Base-by-base conservation (phyloP, 108 stramenopile species). In the Poteriospumella lacustris region DNA sequence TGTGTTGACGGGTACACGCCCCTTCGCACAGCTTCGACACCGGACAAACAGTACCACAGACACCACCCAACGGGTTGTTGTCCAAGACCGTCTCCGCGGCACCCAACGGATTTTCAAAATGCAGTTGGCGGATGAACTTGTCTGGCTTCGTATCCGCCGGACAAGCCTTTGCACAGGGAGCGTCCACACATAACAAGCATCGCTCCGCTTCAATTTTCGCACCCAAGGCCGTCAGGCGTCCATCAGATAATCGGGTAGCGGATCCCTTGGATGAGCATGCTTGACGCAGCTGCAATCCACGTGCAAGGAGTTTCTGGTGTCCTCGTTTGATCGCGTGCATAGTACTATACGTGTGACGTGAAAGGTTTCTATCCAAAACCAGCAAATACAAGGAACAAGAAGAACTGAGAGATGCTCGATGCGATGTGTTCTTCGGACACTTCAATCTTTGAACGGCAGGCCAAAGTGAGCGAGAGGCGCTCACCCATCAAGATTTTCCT, bases 1-100 rank as follows among this genome's bases (percentile, higher is more conserved):
- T 52, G 47, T 52, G 9, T 52, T 52, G 9, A 19, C 47, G 47
- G 15, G 19, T 9, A 52, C 47, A 52, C 47, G 47, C 47, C 19
- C 47, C 47, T 52, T 52, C 47, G 47, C 47, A 52, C 47, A 52
- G 47, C 9, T 19, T 9, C 9, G 47, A 52, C 9, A 52, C 47
- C 19, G 47, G 47, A 52, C 47, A 52, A 9, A 52, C 47, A 15
- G 47, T 52, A 19, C 47, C 47, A 52, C 47, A 52, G 47, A 52
- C 47, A 52, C 47, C 47, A 52, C 47, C 47, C 47, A 52, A 52
- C 9, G 47, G 47, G 47, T 52, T 52, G 47, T 52, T 52, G 47
- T 52, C 47, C 19, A 52, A 52, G 47, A 52, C 47, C 9, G 47
- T 52, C 47, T 52, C 47, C 9, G 47, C 47, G 9, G 47, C 47